Percentiles rank a stretch among this genome's conserved stretches.
Evolutionary conservation across 345 rosid genomes (phyloP).

Genomic region (Salix suchowensis): DNA sequence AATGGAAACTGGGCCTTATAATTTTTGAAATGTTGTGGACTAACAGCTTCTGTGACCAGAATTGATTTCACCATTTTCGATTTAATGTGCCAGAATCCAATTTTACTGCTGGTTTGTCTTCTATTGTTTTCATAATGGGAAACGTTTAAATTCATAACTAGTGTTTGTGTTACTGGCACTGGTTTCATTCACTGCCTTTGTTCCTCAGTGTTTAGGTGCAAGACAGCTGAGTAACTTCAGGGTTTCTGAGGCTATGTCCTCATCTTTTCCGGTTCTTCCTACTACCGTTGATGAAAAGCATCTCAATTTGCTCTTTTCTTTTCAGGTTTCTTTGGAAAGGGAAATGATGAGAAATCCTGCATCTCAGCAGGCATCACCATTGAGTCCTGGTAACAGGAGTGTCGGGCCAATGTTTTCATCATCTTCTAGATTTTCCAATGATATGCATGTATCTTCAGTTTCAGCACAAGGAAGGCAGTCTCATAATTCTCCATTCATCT

Average conservation of each 20-base stretch:
- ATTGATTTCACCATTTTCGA: not conserved
- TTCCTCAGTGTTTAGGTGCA: constrained; percentile 10
- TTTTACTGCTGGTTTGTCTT: not conserved
- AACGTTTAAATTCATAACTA: not conserved
- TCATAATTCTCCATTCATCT: constrained; percentile 39
- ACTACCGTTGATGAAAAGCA: constrained; percentile 30
- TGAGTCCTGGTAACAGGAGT: constrained; percentile 29
- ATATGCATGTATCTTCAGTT: constrained; percentile 28
- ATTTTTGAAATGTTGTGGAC: not conserved
- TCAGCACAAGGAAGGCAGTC: constrained; percentile 33
- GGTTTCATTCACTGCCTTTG: not conserved
- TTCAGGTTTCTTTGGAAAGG: constrained; percentile 44
- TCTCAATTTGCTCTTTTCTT: constrained; percentile 31
- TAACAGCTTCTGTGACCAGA: not conserved
- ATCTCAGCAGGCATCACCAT: constrained; percentile 33
- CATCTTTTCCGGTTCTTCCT: constrained; percentile 42
- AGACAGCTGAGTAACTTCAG: constrained; percentile 15
- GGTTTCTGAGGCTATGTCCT: constrained; percentile 32
- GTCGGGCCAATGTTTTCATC: constrained; percentile 34
- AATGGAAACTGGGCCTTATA: not conserved
- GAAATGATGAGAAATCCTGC: constrained; percentile 38
- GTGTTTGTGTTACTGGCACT: not conserved
- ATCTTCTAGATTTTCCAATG: constrained; percentile 28
- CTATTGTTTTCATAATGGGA: not conserved
- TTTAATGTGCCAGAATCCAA: not conserved